phyloP scores from a whole-genome alignment of 306 rosid genomes.

The Crataegus laevigata region DNA sequence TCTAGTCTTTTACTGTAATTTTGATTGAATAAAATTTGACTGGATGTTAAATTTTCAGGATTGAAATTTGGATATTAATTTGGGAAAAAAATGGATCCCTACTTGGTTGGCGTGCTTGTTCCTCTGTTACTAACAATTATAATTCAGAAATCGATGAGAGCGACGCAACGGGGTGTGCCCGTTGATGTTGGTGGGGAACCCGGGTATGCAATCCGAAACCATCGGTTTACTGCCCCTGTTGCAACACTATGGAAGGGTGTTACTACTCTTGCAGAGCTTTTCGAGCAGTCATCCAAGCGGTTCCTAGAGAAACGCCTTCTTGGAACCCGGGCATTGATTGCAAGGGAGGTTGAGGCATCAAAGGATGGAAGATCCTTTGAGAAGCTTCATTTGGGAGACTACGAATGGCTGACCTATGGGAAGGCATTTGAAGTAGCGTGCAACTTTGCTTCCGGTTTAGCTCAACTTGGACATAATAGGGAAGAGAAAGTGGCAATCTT shows the following conservation, averaged over 20 bases:
- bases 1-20: neutral
- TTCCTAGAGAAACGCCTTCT: conserved; percentile 46
- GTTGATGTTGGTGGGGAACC: conserved; percentile 63
- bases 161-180: conserved; percentile 56
- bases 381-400: conserved; percentile 83
- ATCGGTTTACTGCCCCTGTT: conserved; percentile 32
- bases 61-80: conserved; percentile 5
- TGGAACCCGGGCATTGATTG: conserved; percentile 69
- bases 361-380: conserved; percentile 69
- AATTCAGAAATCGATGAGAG: conserved; percentile 36
- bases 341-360: conserved; percentile 44
- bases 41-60: conserved; percentile 17
- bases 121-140: conserved; percentile 57
- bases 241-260: conserved; percentile 68
- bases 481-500: conserved; percentile 82
- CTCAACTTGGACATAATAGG: conserved; percentile 50
- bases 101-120: conserved; percentile 50
- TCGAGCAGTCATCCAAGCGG: conserved; percentile 56
- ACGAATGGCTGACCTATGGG: conserved; percentile 70
- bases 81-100: conserved; percentile 46
- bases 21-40: neutral
- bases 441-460: conserved; percentile 71
- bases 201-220: conserved; percentile 57
- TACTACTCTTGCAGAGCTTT: conserved; percentile 74
- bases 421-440: conserved; percentile 56